These are phyloP conservation scores for Fusarium tricinctum DNA, from an alignment of 2,329 filamentous ascomycete species.

Conservation along the genomic window DNA sequence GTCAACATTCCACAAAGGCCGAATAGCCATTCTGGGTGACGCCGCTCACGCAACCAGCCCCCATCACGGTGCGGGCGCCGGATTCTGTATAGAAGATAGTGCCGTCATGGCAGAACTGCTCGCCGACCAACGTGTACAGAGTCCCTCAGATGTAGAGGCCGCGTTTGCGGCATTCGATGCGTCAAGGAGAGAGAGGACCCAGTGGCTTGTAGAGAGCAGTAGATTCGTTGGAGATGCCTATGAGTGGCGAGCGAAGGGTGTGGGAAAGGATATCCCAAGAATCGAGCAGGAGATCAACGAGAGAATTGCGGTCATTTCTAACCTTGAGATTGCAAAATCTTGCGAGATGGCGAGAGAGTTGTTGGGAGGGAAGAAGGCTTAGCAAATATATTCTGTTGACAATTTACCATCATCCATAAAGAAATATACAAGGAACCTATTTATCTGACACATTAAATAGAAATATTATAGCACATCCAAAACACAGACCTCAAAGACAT, in stretches of 20 bases:
- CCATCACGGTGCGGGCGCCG: conserved; percentile 70
- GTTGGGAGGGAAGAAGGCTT: background rate
- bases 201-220: conserved; percentile 66
- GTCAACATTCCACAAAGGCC: conserved; percentile 58
- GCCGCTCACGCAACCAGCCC: conserved; percentile 74
- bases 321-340: conserved; percentile 21
- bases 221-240: conserved; percentile 58
- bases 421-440: no score
- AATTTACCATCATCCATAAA: background rate
- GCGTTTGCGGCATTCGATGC: conserved; percentile 60
- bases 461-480: background rate
- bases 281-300: conserved; percentile 42
- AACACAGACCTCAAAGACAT: no score
- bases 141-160: conserved; percentile 43
- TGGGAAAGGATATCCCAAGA: conserved; percentile 32
- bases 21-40: conserved; percentile 69
- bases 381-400: background rate
- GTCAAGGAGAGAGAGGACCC: conserved; percentile 64
- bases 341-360: conserved; percentile 18
- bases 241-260: conserved; percentile 57
- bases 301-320: conserved; percentile 27
- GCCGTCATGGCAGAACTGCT: conserved; percentile 61
- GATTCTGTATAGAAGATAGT: conserved; percentile 69
- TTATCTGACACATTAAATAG: no score
- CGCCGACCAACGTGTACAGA: conserved; percentile 56